Evolutionary conservation across 306 rosid genomes (phyloP).

Genomic region (Quercus wislizeni): DNA sequence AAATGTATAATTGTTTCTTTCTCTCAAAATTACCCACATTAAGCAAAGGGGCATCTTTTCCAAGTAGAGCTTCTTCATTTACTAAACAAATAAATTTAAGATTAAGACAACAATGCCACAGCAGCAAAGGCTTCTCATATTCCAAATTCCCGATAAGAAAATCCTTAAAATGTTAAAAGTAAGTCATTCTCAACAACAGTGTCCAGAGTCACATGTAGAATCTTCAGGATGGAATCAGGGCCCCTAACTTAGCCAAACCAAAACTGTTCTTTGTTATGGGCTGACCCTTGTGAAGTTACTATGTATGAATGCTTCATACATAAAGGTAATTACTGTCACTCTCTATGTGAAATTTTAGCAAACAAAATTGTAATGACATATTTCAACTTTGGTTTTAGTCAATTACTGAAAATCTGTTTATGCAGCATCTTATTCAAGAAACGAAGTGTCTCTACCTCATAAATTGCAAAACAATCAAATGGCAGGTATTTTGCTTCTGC

Average conservation of each 20-base stretch:
- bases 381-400: background rate
- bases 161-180: background rate
- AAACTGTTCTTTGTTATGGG: background rate
- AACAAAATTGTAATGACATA: background rate
- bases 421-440: background rate
- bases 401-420: background rate
- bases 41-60: too few species aligned
- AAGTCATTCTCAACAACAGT: background rate
- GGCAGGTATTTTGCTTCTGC: background rate
- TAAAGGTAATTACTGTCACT: too few species aligned
- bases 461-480: background rate
- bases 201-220: background rate
- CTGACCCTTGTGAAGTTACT: background rate
- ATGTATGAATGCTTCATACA: background rate
- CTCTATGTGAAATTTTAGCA: background rate
- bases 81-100: too few species aligned
- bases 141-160: background rate
- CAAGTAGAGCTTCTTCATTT: too few species aligned
- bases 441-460: background rate
- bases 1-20: too few species aligned
- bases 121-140: background rate
- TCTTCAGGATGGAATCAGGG: background rate
- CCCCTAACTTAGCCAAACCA: background rate
- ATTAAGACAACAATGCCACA: background rate
- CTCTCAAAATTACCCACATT: too few species aligned